Conservation (phyloP, 257 asterid species). For the Capsicum rhomboideum region DNA sequence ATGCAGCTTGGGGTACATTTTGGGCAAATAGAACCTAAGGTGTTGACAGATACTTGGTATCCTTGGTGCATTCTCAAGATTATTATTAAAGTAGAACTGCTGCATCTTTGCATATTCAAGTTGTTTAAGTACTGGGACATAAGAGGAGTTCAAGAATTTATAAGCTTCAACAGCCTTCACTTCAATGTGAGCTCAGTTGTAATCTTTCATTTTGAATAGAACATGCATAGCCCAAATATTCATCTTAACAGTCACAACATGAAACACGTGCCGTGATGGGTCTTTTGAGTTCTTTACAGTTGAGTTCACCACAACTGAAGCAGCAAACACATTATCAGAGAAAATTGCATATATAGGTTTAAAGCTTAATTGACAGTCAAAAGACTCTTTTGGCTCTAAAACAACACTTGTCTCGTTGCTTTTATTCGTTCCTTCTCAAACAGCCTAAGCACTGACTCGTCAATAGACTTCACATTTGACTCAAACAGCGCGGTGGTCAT, state of each 20-base stretch:
- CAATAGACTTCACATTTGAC: constrained; percentile 18
- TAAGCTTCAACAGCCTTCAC: constrained; percentile 43
- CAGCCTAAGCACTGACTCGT: constrained; percentile 25
- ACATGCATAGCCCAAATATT: constrained; percentile 59
- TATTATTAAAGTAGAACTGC: constrained; percentile 34
- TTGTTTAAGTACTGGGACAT: constrained; percentile 35
- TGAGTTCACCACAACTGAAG: constrained; percentile 51
- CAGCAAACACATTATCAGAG: constrained; percentile 47
- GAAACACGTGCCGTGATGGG: constrained; percentile 50
- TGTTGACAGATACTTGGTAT: constrained; percentile 30
- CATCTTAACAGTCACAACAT: constrained; percentile 49
- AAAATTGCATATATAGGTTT: constrained; percentile 43
- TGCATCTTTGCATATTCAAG: constrained; percentile 30
- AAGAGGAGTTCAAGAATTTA: constrained; percentile 38
- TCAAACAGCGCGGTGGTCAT: constrained; percentile 31
- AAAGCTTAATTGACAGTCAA: constrained; percentile 33
- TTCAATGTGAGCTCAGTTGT: constrained; percentile 32
- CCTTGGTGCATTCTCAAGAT: constrained; percentile 41
- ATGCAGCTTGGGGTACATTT: constrained; percentile 37
- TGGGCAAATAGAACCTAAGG: constrained; percentile 38
- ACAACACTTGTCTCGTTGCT: constrained; percentile 25
- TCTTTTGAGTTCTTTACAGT: constrained; percentile 39
- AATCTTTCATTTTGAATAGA: constrained; percentile 38
- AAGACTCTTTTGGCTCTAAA: constrained; percentile 44
- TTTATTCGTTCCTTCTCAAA: constrained; percentile 46